A percentile compares a stretch with the other conserved stretches of the same genome.
phyloP scores from a whole-genome alignment of 257 asterid species.

The Eucommia ulmoides region DNA sequence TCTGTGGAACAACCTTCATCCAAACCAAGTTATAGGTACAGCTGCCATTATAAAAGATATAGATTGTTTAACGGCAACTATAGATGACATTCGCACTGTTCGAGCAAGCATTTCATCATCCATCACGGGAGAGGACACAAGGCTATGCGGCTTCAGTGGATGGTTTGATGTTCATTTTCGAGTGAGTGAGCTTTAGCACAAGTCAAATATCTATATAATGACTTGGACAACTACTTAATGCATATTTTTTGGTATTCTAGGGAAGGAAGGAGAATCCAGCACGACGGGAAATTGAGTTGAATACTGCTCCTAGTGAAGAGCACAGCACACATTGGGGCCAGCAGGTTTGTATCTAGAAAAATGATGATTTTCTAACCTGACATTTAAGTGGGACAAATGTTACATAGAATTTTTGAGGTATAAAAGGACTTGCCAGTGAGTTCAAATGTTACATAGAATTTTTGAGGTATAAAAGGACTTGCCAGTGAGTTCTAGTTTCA shows the following conservation, averaged over 20 bases:
- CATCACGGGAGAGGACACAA: slow-evolving; percentile 45
- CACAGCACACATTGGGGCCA: slow-evolving; percentile 93
- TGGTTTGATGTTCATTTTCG: slow-evolving; percentile 99
- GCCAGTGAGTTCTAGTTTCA: too few species aligned
- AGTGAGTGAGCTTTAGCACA: slow-evolving; percentile 35
- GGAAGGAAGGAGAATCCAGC: slow-evolving; percentile 66
- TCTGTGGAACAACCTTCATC: slow-evolving; percentile 75
- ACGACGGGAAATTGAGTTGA: slow-evolving; percentile 57
- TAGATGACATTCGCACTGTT: slow-evolving; percentile 46
- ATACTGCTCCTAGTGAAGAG: slow-evolving; percentile 72
- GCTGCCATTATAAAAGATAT: slow-evolving; percentile 65
- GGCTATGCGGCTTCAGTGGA: slow-evolving; percentile 86
- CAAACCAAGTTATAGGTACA: slow-evolving; percentile 72
- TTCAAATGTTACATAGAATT: not conserved
- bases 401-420: not conserved
- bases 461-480: too few species aligned
- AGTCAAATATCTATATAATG: slow-evolving; percentile 1
- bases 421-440: too few species aligned
- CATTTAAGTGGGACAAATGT: not conserved
- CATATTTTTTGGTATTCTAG: slow-evolving; percentile 22
- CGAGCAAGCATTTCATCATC: slow-evolving; percentile 50
- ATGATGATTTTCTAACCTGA: not conserved
- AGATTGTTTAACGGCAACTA: slow-evolving; percentile 61
- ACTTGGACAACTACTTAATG: not conserved
- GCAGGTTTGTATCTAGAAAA: slow-evolving; percentile 41